These are phyloP conservation scores for Colletotrichum tofieldiae DNA, from an alignment of 2,329 filamentous ascomycete species.

Conservation along the genomic window DNA sequence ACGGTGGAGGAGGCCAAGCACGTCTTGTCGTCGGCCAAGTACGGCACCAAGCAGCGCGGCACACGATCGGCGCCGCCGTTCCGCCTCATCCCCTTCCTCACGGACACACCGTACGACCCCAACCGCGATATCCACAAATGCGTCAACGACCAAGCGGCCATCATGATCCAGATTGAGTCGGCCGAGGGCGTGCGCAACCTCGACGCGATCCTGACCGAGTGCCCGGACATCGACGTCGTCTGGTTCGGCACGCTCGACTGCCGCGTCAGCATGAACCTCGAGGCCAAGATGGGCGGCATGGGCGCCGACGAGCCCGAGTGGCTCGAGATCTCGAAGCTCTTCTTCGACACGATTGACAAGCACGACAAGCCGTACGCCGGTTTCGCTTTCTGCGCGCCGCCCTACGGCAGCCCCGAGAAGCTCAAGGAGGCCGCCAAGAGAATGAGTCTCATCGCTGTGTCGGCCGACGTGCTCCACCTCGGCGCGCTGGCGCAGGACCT, in stretches of 20 bases:
- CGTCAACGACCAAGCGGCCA: slow-evolving; percentile 62
- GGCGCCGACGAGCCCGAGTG: slow-evolving; percentile 59
- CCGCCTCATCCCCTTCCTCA: slow-evolving; percentile 57
- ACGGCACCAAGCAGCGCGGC: slow-evolving; percentile 56
- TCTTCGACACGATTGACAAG: slow-evolving; percentile 58
- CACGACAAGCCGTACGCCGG: slow-evolving; percentile 61
- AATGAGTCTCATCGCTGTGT: slow-evolving; percentile 47
- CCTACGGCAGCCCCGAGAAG: slow-evolving; percentile 46
- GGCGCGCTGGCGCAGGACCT: slow-evolving; percentile 45
- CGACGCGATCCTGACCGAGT: slow-evolving; percentile 63
- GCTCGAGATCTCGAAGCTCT: slow-evolving; percentile 56
- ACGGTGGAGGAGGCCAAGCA: slow-evolving; percentile 63
- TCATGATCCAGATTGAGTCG: slow-evolving; percentile 65
- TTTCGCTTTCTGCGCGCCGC: slow-evolving; percentile 50
- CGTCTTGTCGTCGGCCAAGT: slow-evolving; percentile 61
- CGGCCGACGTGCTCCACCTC: slow-evolving; percentile 48
- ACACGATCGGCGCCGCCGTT: slow-evolving; percentile 63
- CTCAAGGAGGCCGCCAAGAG: slow-evolving; percentile 47
- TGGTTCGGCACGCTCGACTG: slow-evolving; percentile 63
- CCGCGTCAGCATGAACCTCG: slow-evolving; percentile 61
- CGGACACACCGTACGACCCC: slow-evolving; percentile 54
- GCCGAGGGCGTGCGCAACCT: slow-evolving; percentile 61
- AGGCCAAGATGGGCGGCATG: slow-evolving; percentile 50
- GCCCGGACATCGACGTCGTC: slow-evolving; percentile 62
- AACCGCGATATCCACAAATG: slow-evolving; percentile 55